Percentiles rank a stretch among this genome's conserved stretches.
Conservation (phyloP, 441 rosid species). For the Melastoma candidum region DNA sequence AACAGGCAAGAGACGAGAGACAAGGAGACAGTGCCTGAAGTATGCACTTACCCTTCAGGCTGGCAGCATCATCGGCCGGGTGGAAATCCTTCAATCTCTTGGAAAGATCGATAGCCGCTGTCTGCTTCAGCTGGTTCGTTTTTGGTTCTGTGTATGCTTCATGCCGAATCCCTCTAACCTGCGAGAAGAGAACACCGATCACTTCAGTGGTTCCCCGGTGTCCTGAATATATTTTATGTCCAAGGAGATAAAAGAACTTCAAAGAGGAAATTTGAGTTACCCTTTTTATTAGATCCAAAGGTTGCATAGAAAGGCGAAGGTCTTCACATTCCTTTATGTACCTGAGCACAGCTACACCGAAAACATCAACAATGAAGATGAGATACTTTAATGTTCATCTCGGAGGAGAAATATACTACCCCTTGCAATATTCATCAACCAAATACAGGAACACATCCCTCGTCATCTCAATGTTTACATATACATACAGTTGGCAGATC, state of each 20-base stretch:
- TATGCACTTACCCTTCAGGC: conserved; percentile 48
- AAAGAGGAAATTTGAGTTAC: conserved; percentile 19
- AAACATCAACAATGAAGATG: conserved; percentile 7
- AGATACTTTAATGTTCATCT: not conserved
- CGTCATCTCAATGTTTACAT: too few relatives aligned
- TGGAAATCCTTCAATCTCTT: conserved; percentile 67
- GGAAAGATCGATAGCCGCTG: conserved; percentile 71
- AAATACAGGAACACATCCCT: too few relatives aligned
- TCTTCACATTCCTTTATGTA: conserved; percentile 69
- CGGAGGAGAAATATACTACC: too few relatives aligned
- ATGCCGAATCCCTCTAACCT: conserved; percentile 83
- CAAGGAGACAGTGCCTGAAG: not conserved
- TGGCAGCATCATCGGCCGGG: conserved; percentile 46
- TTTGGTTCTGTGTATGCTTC: conserved; percentile 47
- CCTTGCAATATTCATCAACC: too few relatives aligned
- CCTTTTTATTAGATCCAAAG: conserved; percentile 67
- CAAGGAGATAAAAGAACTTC: too few relatives aligned
- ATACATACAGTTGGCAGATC: too few relatives aligned
- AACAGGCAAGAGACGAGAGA: not conserved
- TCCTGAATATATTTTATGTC: too few relatives aligned
- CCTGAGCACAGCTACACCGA: conserved; percentile 44
- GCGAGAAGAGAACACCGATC: conserved; percentile 3
- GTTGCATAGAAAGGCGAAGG: conserved; percentile 73
- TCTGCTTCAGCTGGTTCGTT: conserved; percentile 43
- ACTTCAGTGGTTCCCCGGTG: too few relatives aligned